Conservation (phyloP, 345 rosid species). For the Rhodamnia argentea region DNA sequence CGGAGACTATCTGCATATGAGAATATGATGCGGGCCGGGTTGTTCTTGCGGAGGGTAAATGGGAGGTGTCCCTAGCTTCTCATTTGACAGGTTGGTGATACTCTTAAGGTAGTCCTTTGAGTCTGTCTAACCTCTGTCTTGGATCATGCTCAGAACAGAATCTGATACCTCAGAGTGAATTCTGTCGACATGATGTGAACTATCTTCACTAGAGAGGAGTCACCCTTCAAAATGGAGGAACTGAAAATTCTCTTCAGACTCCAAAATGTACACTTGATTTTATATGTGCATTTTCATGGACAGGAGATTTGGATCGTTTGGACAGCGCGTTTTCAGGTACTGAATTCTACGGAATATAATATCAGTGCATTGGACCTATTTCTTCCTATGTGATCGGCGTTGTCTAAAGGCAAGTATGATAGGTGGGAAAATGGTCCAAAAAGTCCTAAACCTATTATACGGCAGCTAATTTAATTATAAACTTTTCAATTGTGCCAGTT, state of each 20-base stretch:
- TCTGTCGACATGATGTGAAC: neutral
- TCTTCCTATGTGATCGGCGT: neutral
- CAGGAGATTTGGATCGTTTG: neutral
- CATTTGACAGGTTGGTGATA: neutral
- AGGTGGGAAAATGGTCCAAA: too few relatives aligned
- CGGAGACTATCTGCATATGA: neutral
- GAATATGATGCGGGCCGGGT: neutral
- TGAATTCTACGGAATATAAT: neutral
- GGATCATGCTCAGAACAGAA: neutral
- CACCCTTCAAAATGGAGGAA: neutral
- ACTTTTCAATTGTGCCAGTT: too few relatives aligned
- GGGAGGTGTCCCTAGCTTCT: neutral
- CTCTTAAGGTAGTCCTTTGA: neutral
- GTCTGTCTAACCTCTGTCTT: neutral
- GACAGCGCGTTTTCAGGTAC: neutral
- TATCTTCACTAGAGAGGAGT: neutral
- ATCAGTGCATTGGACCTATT: neutral
- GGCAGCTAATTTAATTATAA: too few relatives aligned
- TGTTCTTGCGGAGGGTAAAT: neutral
- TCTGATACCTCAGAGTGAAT: neutral
- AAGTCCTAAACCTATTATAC: too few relatives aligned
- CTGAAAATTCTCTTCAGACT: neutral
- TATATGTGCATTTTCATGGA: neutral
- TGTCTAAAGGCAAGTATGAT: neutral
- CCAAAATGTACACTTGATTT: neutral